phyloP scores from a whole-genome alignment of 768 basidiomycete species.

The Leccinellum luteum region DNA sequence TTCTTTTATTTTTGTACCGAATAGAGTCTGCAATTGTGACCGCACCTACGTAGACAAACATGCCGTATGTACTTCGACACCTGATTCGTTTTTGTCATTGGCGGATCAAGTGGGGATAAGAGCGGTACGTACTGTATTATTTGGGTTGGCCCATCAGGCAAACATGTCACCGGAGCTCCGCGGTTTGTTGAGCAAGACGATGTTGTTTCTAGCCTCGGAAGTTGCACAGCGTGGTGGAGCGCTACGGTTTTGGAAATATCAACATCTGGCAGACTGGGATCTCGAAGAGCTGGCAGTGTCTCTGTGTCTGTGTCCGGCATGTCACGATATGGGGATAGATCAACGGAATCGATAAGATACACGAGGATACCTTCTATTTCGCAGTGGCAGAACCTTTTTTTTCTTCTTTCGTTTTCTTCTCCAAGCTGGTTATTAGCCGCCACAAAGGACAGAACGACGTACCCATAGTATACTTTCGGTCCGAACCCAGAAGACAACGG shows the following conservation, averaged over 20 bases:
- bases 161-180: slow-evolving; percentile 27
- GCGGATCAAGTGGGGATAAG: slow-evolving; percentile 21
- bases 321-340: slow-evolving; percentile 13
- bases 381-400: not conserved
- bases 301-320: not conserved
- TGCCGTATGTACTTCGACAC: slow-evolving; percentile 29
- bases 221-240: not conserved
- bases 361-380: slow-evolving; percentile 2
- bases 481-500: slow-evolving; percentile 4
- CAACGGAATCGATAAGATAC: slow-evolving; percentile 22
- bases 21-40: slow-evolving; percentile 23
- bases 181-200: slow-evolving; percentile 20
- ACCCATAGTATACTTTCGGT: not conserved
- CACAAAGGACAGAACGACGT: not conserved
- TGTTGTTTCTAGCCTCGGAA: slow-evolving; percentile 4
- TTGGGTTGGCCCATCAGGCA: slow-evolving; percentile 1
- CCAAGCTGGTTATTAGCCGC: not conserved
- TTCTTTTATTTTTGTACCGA: slow-evolving; percentile 26
- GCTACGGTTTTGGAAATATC: slow-evolving; percentile 8
- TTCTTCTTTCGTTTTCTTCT: not conserved
- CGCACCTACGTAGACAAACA: slow-evolving; percentile 4
- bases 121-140: slow-evolving; percentile 17
- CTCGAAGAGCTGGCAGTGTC: slow-evolving; percentile 8
- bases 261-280: slow-evolving; percentile 9
- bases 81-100: slow-evolving; percentile 8